phyloP scores from a whole-genome alignment of 2,329 filamentous ascomycete species.

The Talaromyces sp. region DNA sequence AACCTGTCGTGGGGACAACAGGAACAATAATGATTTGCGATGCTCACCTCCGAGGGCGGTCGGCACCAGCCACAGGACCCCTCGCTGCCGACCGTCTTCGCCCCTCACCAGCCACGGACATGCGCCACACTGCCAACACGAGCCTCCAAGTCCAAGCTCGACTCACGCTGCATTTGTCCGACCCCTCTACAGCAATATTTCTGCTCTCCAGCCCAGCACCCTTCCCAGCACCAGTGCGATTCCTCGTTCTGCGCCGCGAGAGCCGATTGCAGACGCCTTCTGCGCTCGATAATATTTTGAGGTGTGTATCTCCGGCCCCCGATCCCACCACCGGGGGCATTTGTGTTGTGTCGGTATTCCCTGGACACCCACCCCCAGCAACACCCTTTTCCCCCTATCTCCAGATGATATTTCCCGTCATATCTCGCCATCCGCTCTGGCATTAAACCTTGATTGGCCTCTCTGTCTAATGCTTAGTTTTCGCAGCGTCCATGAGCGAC shows the following conservation, averaged over 20 bases:
- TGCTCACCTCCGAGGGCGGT: background rate
- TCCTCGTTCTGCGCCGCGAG: background rate
- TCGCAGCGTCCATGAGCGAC: constrained; percentile 15
- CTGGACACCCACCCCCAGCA: background rate
- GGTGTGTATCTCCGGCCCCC: constrained; percentile 15
- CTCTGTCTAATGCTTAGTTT: constrained; percentile 12
- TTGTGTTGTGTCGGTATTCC: background rate
- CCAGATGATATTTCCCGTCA: constrained; percentile 14
- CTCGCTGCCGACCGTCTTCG: constrained; percentile 6
- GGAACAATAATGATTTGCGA: background rate
- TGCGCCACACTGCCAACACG: background rate
- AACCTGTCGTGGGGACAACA: background rate
- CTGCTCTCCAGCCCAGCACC: background rate
- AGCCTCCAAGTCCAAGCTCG: background rate
- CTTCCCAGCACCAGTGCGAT: background rate
- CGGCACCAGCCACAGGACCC: constrained; percentile 11
- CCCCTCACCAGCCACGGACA: constrained; percentile 23
- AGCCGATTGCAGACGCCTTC: background rate
- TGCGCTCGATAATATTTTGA: background rate
- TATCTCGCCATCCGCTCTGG: background rate
- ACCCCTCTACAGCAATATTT: constrained; percentile 10
- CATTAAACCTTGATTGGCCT: constrained; percentile 14
- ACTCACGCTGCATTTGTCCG: background rate
- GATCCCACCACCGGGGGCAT: background rate
- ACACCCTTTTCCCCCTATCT: constrained; percentile 20